Conservation (phyloP, 805 yeast genomes). For the Jamesozyma hellenica region DNA sequence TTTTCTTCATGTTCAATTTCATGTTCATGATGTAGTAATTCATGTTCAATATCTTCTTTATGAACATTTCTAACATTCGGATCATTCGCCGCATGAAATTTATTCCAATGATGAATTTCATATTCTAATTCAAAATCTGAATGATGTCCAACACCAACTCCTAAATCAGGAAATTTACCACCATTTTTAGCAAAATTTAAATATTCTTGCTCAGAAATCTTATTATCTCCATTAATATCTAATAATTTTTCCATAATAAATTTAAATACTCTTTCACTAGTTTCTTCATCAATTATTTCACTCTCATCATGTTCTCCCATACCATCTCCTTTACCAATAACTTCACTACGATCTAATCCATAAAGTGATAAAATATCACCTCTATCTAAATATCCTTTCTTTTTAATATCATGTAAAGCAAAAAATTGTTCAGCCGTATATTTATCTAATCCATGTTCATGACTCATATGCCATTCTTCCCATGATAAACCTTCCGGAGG, state of each 20-base stretch:
- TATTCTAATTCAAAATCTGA: conserved; percentile 88
- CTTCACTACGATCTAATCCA: conserved; percentile 62
- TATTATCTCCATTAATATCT: conserved; percentile 59
- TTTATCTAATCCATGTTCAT: conserved; percentile 70
- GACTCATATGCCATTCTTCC: conserved; percentile 86
- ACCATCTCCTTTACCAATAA: conserved; percentile 85
- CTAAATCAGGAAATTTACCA: conserved; percentile 79
- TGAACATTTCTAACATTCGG: conserved; percentile 76
- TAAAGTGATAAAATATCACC: conserved; percentile 69
- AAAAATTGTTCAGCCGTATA: conserved; percentile 72
- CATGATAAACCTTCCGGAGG: conserved; percentile 51
- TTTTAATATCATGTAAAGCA: conserved; percentile 62
- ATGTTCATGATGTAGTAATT: conserved; percentile 73
- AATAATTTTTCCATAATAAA: conserved; percentile 45
- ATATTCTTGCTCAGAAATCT: conserved; percentile 63
- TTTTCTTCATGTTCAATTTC: conserved; percentile 55
- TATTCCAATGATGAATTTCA: conserved; percentile 89
- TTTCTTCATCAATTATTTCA: conserved; percentile 47
- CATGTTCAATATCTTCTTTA: conserved; percentile 83
- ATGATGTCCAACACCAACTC: conserved; percentile 90
- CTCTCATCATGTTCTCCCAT: conserved; percentile 69
- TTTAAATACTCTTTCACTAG: conserved; percentile 43
- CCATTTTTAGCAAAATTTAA: conserved; percentile 48
- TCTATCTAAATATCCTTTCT: conserved; percentile 44
- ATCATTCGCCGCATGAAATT: conserved; percentile 65